phyloP scores from a whole-genome alignment of 768 basidiomycete genomes.

The Agaricus subrufescens region DNA sequence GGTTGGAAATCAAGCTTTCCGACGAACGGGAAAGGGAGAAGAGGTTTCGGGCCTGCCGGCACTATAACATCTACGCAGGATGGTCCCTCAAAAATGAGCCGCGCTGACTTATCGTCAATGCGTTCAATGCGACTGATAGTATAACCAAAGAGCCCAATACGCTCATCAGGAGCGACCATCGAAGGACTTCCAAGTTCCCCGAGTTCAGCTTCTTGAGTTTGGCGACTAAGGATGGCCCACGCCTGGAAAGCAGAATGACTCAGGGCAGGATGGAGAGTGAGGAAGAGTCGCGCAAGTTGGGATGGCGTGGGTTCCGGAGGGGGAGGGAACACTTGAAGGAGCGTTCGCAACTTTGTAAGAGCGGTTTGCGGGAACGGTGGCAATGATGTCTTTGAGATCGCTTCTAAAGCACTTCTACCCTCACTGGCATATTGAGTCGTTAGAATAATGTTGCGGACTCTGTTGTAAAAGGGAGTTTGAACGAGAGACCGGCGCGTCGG shows the following conservation, averaged over 20 bases:
- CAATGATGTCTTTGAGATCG: conserved; percentile 46
- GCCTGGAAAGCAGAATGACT: conserved; percentile 53
- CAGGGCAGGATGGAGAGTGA: conserved; percentile 57
- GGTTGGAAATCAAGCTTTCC: conserved; percentile 37
- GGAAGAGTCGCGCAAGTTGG: conserved; percentile 49
- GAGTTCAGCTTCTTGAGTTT: conserved; percentile 49
- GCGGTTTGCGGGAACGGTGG: conserved; percentile 66
- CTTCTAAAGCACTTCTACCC: conserved; percentile 47
- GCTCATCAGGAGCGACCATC: conserved; percentile 33
- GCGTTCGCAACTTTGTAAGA: conserved; percentile 41
- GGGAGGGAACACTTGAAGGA: conserved; percentile 47
- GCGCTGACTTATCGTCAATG: conserved; percentile 32
- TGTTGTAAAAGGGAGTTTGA: conserved; percentile 28
- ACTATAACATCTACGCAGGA: conserved; percentile 32
- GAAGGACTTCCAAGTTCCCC: conserved; percentile 49
- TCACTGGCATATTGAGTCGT: conserved; percentile 63
- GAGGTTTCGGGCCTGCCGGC: conserved; percentile 41
- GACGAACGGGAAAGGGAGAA: conserved; percentile 43
- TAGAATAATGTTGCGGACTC: conserved; percentile 52
- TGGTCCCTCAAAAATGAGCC: conserved; percentile 36
- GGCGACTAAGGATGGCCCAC: conserved; percentile 57
- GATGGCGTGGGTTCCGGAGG: conserved; percentile 33
- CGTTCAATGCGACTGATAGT: conserved; percentile 35
- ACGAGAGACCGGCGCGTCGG: conserved; percentile 7
- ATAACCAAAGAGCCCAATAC: conserved; percentile 52